A percentile compares a stretch with the other conserved stretches of the same genome.
These are phyloP conservation scores for Leccinum fibrillosum DNA, from an alignment of 768 basidiomycete genomes.

Conservation along the genomic window DNA sequence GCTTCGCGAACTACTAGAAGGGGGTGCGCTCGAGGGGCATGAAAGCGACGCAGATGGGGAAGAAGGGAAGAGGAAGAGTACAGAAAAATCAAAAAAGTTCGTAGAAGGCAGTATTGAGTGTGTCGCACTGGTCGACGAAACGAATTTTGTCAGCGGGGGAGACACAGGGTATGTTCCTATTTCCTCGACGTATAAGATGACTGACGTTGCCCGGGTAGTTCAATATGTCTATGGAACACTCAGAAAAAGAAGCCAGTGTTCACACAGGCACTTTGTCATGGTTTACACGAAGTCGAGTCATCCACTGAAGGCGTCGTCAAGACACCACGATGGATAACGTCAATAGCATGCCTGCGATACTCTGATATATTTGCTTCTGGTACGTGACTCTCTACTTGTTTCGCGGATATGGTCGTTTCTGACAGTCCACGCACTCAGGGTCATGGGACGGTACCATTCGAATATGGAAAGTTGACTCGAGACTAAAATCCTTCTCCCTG, in stretches of 20 bases:
- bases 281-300: conserved; percentile 66
- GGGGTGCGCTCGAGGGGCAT: conserved; percentile 57
- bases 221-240: conserved; percentile 90
- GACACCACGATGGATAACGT: conserved; percentile 89
- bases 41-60: conserved; percentile 48
- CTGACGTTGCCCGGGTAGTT: conserved; percentile 34
- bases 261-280: conserved; percentile 83
- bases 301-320: conserved; percentile 72
- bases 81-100: conserved; percentile 39
- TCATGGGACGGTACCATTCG: conserved; percentile 92
- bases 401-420: not conserved
- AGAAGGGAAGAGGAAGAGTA: conserved; percentile 30
- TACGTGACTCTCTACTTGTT: conserved; percentile 30
- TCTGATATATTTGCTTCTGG: conserved; percentile 91
- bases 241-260: conserved; percentile 95
- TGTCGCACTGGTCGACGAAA: conserved; percentile 94
- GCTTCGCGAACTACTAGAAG: conserved; percentile 77
- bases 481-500: conserved; percentile 71
- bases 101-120: conserved; percentile 91
- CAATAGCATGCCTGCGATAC: conserved; percentile 78
- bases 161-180: conserved; percentile 78
- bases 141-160: conserved; percentile 88
- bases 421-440: conserved; percentile 43
- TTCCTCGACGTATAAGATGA: not conserved
- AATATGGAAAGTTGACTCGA: conserved; percentile 86